These are phyloP conservation scores for Aquanectria penicillioides DNA, from an alignment of 2,329 filamentous ascomycete species.

Conservation along the genomic window DNA sequence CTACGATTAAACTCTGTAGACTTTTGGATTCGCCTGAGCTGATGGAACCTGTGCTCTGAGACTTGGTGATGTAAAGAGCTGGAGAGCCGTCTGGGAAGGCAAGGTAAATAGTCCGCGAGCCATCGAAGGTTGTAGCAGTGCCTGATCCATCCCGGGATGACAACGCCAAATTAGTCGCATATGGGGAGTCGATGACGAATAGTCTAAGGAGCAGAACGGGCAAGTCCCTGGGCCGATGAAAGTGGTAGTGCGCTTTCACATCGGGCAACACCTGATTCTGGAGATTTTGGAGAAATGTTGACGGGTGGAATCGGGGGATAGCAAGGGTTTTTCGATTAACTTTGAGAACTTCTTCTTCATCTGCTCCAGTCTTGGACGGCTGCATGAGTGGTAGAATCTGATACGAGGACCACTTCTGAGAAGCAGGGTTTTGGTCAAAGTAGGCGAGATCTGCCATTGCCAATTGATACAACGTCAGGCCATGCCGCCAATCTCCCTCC, in stretches of 20 bases:
- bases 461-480: slow-evolving; percentile 72
- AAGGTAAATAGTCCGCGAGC: slow-evolving; percentile 78
- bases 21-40: slow-evolving; percentile 66
- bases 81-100: slow-evolving; percentile 85
- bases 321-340: slow-evolving; percentile 58
- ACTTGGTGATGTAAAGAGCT: slow-evolving; percentile 73
- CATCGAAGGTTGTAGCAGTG: slow-evolving; percentile 62
- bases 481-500: slow-evolving; percentile 75
- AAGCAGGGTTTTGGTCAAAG: slow-evolving; percentile 71
- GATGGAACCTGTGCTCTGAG: slow-evolving; percentile 54
- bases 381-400: slow-evolving; percentile 64
- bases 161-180: slow-evolving; percentile 69
- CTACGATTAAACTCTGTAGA: slow-evolving; percentile 76
- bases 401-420: slow-evolving; percentile 72
- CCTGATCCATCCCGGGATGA: slow-evolving; percentile 44
- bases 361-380: slow-evolving; percentile 46
- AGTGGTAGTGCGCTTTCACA: slow-evolving; percentile 85
- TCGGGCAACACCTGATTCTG: slow-evolving; percentile 79
- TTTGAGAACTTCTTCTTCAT: slow-evolving; percentile 53
- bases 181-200: slow-evolving; percentile 83
- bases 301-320: slow-evolving; percentile 80
- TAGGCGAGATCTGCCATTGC: slow-evolving; percentile 76
- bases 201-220: slow-evolving; percentile 80
- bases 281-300: slow-evolving; percentile 81
- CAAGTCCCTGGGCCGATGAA: slow-evolving; percentile 75